Percentiles rank a stretch among this genome's conserved stretches.
These are phyloP conservation scores for Candida sphagnicola DNA, from an alignment of 805 yeast species.

Conservation along the genomic window DNA sequence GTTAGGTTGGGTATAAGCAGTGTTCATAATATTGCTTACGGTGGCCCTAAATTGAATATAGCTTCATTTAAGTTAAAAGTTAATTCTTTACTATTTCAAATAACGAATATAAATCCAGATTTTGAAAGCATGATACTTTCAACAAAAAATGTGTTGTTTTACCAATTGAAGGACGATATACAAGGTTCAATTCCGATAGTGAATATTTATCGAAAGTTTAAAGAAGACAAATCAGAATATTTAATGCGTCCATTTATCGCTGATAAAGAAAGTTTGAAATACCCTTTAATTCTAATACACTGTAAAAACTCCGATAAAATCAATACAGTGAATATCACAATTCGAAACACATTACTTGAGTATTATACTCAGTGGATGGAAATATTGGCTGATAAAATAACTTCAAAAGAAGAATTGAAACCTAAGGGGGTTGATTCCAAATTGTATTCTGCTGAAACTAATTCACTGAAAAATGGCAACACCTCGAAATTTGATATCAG, in stretches of 20 bases:
- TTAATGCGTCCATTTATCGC: not conserved
- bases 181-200: constrained; percentile 21
- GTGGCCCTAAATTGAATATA: constrained; percentile 33
- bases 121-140: constrained; percentile 24
- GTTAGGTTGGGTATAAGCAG: constrained; percentile 13
- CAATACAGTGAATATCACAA: constrained; percentile 35
- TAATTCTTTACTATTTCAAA: constrained; percentile 13
- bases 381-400: constrained; percentile 21
- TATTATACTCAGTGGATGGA: constrained; percentile 61
- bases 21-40: constrained; percentile 7
- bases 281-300: constrained; percentile 22
- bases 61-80: constrained; percentile 30
- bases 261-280: constrained; percentile 2
- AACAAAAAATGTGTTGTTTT: constrained; percentile 14
- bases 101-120: constrained; percentile 14
- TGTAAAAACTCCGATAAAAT: constrained; percentile 21
- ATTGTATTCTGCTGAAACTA: not conserved
- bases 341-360: constrained; percentile 48
- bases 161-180: constrained; percentile 15
- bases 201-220: constrained; percentile 1
- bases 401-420: not conserved
- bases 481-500: constrained; percentile 21
- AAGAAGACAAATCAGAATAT: constrained; percentile 1
- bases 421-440: not conserved
- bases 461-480: too few species aligned